Evolutionary conservation across 2,329 filamentous ascomycete species (phyloP), one percentile per base, ranked within the genome.

Genomic region (Diplodia sapinea): DNA sequence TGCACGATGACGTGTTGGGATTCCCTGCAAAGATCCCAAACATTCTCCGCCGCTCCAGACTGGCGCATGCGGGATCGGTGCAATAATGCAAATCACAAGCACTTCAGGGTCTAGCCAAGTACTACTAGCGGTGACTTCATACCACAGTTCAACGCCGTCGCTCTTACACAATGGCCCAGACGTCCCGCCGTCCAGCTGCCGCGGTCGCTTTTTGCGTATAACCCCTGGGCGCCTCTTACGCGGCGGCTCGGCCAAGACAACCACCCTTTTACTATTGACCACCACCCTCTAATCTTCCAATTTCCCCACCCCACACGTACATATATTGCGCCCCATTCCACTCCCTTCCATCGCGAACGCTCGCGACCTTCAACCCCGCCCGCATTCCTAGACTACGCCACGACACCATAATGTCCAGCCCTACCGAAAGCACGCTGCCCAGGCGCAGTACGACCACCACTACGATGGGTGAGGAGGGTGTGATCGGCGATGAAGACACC

Each of bases 401-500:
- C 64, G 36, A 40, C 50, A 40, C 31, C 54, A 47, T 54, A 66
- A 78, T 79, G 77, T 72, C 76, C 47, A 73, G 71, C n/a, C 74
- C 76, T 8, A 74, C 75, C 26, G 74, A 74, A 57, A 71, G 76
- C n/a, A 77, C 75, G 29, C 64, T 57, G 26, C 74, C 70, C 65
- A 73, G 74, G 65, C 74, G 77, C 70, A 55, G 36, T 50, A 68
- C 50, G 9, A 74, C 73, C 20, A 70, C 72, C 40, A 78, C 76
- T 3, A 77, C 63, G 23, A 77, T 75, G 31, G 70, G 61, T 68
- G 79, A 82, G 55, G 80, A 82, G 52, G 82, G 83, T 68, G 81
- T 81, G 7, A 75, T 83, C 43, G 80, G 82, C 4, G 81, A 79
- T 36, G 82, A 84, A 74, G 82, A 84, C 69, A 82, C 80, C 66